Base-by-base conservation (phyloP, 306 rosid genomes). In the Quercus alba region DNA sequence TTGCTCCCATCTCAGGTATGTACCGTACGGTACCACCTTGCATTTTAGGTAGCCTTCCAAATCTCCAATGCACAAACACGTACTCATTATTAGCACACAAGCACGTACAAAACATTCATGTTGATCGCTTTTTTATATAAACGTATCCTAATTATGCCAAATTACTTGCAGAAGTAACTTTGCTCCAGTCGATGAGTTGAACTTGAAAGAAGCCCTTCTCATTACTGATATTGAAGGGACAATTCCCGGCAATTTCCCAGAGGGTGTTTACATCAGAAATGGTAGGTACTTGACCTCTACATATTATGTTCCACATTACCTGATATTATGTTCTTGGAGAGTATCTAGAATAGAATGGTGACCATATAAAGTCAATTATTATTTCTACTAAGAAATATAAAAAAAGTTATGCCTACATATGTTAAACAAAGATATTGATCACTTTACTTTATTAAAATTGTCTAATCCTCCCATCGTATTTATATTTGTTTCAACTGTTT, bases 211-310 rank as follows among this genome's bases (percentile, higher is more conserved):
- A 52, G 75, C 91, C 33, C 74, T 81, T 28, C 51, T 56, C 10
- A 46, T 89, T 62, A 72, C 31, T 25, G 70, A n/a, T 81, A 88
- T 85, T 74, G 74, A 72, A 78, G 97, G 97, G 54, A 82, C n/a
- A 20, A 70, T 94, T 68, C 97, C 95, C 0, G 67, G 51, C 41
- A 74, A 76, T 41, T 94, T 90, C 77, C 91, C 91, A 0, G 80
- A 81, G 52, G 98, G 97, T 57, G 86, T 90, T 57, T 90, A 86
- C 77, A 58, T 89, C 28, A 89, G 94, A 90, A 94, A 89, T 72
- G 98, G 95, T 89, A 3, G 3, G 72, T 63, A 81, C 44, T 31
- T 62, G 8, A 31, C n/a, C n/a, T 23, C 20, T 23, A 13, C 6
- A 11, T 20, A 2, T 70, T 30, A 52, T 12, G 28, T 41, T 49